Percentiles rank a stretch among this genome's conserved stretches.
Evolutionary conservation across 2,329 filamentous ascomycete species (phyloP).

Genomic region (Cladophialophora psammophila): DNA sequence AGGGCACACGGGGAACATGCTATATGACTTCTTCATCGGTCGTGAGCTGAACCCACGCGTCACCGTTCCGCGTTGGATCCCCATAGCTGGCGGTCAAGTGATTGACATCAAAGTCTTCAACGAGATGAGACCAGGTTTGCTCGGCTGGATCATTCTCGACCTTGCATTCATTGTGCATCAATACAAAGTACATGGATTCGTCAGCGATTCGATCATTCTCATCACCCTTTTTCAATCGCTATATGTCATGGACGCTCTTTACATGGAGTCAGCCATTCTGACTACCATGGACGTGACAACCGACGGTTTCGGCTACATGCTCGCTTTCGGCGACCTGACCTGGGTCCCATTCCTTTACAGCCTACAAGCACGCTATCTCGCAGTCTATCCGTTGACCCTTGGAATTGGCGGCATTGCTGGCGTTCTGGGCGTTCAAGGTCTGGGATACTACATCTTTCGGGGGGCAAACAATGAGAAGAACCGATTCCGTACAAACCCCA

Average conservation of each 20-base stretch:
- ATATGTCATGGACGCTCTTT: conserved; percentile 84
- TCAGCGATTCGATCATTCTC: conserved; percentile 86
- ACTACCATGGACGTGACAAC: conserved; percentile 94
- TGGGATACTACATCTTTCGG: conserved; percentile 92
- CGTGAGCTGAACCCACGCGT: conserved; percentile 92
- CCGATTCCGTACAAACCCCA: conserved; percentile 84
- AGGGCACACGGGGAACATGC: conserved; percentile 79
- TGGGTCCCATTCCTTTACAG: conserved; percentile 94
- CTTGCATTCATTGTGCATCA: conserved; percentile 85
- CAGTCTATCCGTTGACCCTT: conserved; percentile 80
- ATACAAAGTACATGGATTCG: conserved; percentile 80
- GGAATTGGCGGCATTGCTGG: conserved; percentile 70
- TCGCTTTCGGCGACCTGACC: conserved; percentile 87
- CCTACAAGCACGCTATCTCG: conserved; percentile 82
- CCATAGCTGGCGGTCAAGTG: conserved; percentile 73
- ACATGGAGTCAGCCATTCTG: conserved; percentile 86
- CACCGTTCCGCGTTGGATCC: conserved; percentile 61
- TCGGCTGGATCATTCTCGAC: conserved; percentile 88
- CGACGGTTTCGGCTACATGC: conserved; percentile 95
- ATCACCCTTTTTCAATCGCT: conserved; percentile 78
- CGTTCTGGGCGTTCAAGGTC: conserved; percentile 70
- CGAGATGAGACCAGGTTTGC: conserved; percentile 89
- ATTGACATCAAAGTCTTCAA: conserved; percentile 90
- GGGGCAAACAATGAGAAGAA: conserved; percentile 96
- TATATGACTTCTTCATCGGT: conserved; percentile 98